These are phyloP conservation scores for Candolleomyces efflorescens DNA, from an alignment of 768 basidiomycete genomes.

Conservation along the genomic window DNA sequence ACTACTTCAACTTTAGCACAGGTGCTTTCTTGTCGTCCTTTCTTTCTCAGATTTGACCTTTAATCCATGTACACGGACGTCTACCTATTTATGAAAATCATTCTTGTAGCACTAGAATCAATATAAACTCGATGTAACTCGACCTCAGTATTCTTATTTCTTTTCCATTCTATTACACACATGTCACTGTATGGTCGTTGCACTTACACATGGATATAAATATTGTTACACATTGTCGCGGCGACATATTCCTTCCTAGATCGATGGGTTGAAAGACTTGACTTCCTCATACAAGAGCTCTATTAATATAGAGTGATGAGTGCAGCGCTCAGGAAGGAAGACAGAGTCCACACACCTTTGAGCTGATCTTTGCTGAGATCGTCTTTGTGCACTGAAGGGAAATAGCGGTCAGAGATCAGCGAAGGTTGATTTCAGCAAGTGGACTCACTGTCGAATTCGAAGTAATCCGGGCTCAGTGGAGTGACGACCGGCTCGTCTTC, in stretches of 20 bases:
- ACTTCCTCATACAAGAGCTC: conserved; percentile 84
- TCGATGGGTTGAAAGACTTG: conserved; percentile 63
- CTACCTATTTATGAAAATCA: background rate
- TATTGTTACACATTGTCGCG: too few species aligned
- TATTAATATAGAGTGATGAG: conserved; percentile 14
- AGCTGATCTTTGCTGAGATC: conserved; percentile 74
- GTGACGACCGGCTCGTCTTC: conserved; percentile 85
- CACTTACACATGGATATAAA: background rate
- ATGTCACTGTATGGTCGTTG: too few species aligned
- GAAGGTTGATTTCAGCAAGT: background rate
- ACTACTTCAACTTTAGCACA: conserved; percentile 22
- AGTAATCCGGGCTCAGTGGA: conserved; percentile 79
- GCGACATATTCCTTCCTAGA: conserved; percentile 29
- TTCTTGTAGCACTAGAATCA: conserved; percentile 4
- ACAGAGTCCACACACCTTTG: conserved; percentile 38
- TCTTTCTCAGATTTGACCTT: background rate
- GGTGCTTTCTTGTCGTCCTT: background rate
- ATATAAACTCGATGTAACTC: background rate
- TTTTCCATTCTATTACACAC: background rate
- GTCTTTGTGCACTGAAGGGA: conserved; percentile 56
- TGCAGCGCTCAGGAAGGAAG: conserved; percentile 7
- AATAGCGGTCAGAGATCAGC: conserved; percentile 5
- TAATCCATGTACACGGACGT: conserved; percentile 6
- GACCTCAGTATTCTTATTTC: background rate
- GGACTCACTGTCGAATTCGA: conserved; percentile 80